Evolutionary conservation across 495 filamentous ascomycete species (phyloP).

Genomic region (Letharia columbiana): DNA sequence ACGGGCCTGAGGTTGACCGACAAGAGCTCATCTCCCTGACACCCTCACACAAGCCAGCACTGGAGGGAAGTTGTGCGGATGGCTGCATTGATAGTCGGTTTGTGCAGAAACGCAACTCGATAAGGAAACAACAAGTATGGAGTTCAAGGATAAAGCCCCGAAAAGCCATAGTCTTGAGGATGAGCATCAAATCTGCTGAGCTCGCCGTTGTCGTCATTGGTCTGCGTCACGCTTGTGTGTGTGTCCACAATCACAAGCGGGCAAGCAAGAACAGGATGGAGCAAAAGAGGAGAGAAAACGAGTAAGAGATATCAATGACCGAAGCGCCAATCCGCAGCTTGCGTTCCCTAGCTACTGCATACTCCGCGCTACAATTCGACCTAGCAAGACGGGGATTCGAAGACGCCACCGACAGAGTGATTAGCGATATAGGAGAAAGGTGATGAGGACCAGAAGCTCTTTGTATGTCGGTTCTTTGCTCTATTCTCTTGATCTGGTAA

Average conservation of each 20-base stretch:
- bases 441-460: not conserved
- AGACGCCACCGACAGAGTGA: not conserved
- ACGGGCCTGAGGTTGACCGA: no score
- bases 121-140: not conserved
- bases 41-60: not conserved
- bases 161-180: not conserved
- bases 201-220: not conserved
- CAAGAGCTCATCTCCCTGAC: not conserved
- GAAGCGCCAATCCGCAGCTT: not conserved
- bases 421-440: not conserved
- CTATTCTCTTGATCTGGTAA: no score
- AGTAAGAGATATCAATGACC: not conserved
- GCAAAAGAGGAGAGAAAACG: not conserved
- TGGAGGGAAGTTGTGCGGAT: not conserved
- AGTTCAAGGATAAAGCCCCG: not conserved
- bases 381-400: not conserved
- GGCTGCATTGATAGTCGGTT: not conserved
- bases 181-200: not conserved
- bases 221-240: not conserved
- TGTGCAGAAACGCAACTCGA: not conserved
- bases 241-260: not conserved
- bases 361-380: not conserved
- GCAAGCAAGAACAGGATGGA: not conserved
- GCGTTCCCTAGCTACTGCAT: no score
- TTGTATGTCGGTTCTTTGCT: not conserved